These are phyloP conservation scores for Lipomyces yarrowii DNA, from an alignment of 1,139 yeast genomes.

Conservation along the genomic window DNA sequence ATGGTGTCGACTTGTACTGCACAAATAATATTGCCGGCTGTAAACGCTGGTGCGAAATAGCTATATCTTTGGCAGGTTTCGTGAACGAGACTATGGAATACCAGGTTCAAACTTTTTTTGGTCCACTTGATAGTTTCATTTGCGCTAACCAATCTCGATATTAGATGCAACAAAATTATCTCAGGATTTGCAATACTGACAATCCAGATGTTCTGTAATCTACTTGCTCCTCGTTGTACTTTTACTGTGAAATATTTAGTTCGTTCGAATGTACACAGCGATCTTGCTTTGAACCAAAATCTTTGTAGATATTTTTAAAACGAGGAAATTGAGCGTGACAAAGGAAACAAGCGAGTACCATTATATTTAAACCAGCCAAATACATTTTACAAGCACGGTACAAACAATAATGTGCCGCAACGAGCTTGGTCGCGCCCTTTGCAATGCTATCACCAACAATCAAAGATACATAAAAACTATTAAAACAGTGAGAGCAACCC, in stretches of 20 bases:
- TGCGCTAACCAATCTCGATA: background rate
- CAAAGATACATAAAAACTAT: background rate
- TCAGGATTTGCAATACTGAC: background rate
- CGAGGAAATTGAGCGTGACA: background rate
- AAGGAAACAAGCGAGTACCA: background rate
- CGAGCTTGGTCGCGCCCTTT: background rate
- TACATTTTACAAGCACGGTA: background rate
- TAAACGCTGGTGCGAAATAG: constrained; percentile 26
- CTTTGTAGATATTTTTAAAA: background rate
- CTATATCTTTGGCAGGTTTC: constrained; percentile 1
- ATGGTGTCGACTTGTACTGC: constrained; percentile 28
- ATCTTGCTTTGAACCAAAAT: background rate
- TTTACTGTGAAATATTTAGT: background rate
- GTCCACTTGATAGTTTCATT: background rate
- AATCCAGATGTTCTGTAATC: background rate
- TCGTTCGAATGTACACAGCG: background rate
- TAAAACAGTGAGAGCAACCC: background rate
- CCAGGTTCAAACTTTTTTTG: background rate
- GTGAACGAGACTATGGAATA: constrained; percentile 1
- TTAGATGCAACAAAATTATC: constrained; percentile 5
- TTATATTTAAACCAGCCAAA: background rate
- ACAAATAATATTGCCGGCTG: constrained; percentile 24
- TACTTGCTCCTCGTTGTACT: background rate
- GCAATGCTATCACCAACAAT: background rate
- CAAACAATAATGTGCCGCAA: background rate